These are phyloP conservation scores for Paratinospora sagittata DNA, from an alignment of 164 flowering plant species.

Conservation along the genomic window DNA sequence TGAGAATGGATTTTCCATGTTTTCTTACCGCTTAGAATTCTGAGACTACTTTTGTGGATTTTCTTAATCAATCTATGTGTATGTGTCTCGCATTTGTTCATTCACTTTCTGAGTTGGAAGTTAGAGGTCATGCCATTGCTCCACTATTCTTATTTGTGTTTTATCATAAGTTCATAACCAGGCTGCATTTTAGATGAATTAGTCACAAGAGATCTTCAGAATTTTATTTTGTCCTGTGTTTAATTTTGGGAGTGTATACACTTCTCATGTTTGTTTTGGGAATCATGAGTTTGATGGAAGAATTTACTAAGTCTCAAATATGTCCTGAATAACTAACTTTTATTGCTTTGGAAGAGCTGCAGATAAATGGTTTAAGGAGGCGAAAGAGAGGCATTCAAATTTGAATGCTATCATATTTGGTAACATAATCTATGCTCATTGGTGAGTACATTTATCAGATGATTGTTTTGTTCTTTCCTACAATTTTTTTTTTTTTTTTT, in stretches of 20 bases:
- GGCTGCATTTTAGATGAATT: background rate
- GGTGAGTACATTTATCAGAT: conserved; percentile 35
- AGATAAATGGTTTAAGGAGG: conserved; percentile 88
- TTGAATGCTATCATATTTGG: conserved; percentile 82
- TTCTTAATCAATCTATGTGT: background rate
- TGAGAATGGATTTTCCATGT: no score
- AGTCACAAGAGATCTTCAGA: no score
- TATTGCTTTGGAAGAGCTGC: conserved; percentile 76
- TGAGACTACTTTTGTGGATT: background rate
- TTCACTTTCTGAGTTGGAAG: background rate
- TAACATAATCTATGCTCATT: conserved; percentile 81
- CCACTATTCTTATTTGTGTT: background rate
- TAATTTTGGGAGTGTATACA: no score
- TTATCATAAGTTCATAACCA: background rate
- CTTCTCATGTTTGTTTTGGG: no score
- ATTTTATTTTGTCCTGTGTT: no score
- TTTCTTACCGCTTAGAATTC: no score
- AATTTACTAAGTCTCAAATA: no score
- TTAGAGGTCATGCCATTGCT: background rate
- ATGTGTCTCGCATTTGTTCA: background rate
- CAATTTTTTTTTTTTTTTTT: background rate
- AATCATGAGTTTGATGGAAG: no score
- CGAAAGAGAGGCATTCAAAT: conserved; percentile 48
- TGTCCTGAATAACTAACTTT: conserved; percentile 1
- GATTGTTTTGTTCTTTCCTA: background rate